phyloP scores from a whole-genome alignment of 2,329 filamentous ascomycete genomes.

The Zopfia rhizophila region DNA sequence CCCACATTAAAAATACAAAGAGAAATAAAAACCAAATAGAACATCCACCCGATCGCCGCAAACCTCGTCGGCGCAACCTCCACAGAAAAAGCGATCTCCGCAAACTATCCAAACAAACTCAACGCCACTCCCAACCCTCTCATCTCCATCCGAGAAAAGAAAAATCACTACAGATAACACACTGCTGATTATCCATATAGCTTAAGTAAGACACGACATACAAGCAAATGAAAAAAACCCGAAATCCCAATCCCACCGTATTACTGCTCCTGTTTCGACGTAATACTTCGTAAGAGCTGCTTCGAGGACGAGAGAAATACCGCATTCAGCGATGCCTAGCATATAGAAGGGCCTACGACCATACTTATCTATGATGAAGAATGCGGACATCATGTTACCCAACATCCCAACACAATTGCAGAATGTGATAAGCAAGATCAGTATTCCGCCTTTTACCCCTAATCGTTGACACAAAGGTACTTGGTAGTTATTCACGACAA shows the following conservation, averaged over 20 bases:
- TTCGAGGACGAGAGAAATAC: conserved; percentile 17
- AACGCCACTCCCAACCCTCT: conserved; percentile 4
- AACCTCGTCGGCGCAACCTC: conserved; percentile 30
- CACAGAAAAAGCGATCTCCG: conserved; percentile 1
- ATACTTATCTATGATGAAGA: conserved; percentile 17
- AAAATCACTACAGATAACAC: conserved; percentile 14
- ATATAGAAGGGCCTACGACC: conserved; percentile 21
- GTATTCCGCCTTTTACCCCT: conserved; percentile 18
- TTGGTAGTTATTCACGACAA: conserved; percentile 28
- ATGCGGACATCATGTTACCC: conserved; percentile 19
- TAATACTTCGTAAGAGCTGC: conserved; percentile 18
- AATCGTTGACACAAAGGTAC: conserved; percentile 24
- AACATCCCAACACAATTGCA: conserved; percentile 22
- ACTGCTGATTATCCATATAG: no score
- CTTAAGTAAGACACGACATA: conserved; percentile 29
- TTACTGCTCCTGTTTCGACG: conserved; percentile 20
- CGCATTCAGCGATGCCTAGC: conserved; percentile 18
- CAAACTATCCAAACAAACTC: conserved; percentile 7
- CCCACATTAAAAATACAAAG: no score
- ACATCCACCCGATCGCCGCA: no score
- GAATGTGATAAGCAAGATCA: conserved; percentile 20
- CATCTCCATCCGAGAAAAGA: conserved; percentile 3
- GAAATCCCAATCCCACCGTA: conserved; percentile 23
- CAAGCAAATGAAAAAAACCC: conserved; percentile 27
- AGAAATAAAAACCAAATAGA: no score